phyloP scores from a whole-genome alignment of 2,329 filamentous ascomycete species.

The Fusarium pseudograminearum region DNA sequence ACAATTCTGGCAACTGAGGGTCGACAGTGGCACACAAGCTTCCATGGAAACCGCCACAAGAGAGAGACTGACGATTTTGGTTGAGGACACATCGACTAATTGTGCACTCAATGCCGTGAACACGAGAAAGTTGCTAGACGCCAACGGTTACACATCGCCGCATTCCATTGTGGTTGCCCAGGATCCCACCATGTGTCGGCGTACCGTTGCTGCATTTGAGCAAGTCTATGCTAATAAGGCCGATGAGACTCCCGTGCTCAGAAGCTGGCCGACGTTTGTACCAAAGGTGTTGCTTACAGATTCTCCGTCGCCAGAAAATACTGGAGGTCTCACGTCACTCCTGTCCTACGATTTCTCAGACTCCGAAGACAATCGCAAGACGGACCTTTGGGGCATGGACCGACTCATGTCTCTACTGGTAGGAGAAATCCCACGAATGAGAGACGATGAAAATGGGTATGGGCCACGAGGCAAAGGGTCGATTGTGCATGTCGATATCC shows the following conservation, averaged over 20 bases:
- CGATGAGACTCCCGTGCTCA: neutral
- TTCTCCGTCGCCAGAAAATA: neutral
- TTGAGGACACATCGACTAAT: constrained; percentile 42
- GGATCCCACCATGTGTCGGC: constrained; percentile 40
- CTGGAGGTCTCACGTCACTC: neutral
- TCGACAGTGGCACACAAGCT: neutral
- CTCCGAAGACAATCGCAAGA: neutral
- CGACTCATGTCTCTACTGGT: constrained; percentile 37
- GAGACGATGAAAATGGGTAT: constrained; percentile 38
- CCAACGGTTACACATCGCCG: constrained; percentile 32
- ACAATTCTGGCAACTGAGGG: constrained; percentile 27
- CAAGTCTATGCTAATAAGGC: constrained; percentile 23
- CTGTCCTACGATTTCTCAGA: constrained; percentile 11
- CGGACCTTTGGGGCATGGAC: constrained; percentile 37
- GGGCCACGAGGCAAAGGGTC: constrained; percentile 38
- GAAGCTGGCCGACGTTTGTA: constrained; percentile 40
- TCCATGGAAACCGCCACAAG: neutral
- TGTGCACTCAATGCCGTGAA: constrained; percentile 39
- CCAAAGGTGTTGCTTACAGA: constrained; percentile 12
- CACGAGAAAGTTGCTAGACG: constrained; percentile 34
- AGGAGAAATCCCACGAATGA: constrained; percentile 41
- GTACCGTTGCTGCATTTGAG: constrained; percentile 37
- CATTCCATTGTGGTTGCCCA: constrained; percentile 38
- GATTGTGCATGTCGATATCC: constrained; percentile 37
- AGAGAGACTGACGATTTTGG: constrained; percentile 23